Base-by-base conservation (phyloP, 495 filamentous ascomycete genomes). In the Neurospora cerealis region DNA sequence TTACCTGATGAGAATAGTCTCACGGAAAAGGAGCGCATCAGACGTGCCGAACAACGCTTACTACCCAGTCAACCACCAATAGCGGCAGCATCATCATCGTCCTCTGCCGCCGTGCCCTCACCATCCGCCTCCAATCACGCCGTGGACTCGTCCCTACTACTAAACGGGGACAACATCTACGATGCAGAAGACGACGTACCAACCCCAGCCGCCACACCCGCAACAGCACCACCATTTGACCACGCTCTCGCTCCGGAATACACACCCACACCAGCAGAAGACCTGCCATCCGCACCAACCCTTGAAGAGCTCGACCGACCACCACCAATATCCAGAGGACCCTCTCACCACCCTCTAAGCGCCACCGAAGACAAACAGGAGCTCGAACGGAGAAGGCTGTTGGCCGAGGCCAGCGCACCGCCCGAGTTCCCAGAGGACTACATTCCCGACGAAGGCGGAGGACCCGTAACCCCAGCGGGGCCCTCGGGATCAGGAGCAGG, bases 351-450 rank as follows among this genome's bases (percentile, higher is more conserved):
- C 54, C 54, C 54, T 62, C 15, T 62, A 62, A 62, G 54, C 54
- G 6, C 75, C 24, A 82, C 81, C n/a, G 93, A 94, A 32, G 95
- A 97, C 78, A 97, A 97, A 79, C 90, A 92, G 77, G 95, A 97
- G 77, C 85, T 93, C 28, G 93, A 97, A 78, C 88, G 93, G 7
- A 89, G 87, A 69, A 86, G 93, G 72, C 81, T 97, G 5, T 83
- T 95, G 69, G 86, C 87, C 74, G 90, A 93, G 77, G 89, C 89
- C 0, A 95, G 92, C 78, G 88, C 92, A 4, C 94, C 94, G 11
- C 79, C 85, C 17, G 82, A 85, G 34, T 83, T 86, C 66, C 83
- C 83, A 0, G 83, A 84, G 32, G 85, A 89, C 42, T 85, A 84
- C n/a, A 83, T 84, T 9, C 73, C 82, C 38, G 70, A 77, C 54